Base-by-base conservation (phyloP, 768 basidiomycete genomes). In the Piloderma croceum region DNA sequence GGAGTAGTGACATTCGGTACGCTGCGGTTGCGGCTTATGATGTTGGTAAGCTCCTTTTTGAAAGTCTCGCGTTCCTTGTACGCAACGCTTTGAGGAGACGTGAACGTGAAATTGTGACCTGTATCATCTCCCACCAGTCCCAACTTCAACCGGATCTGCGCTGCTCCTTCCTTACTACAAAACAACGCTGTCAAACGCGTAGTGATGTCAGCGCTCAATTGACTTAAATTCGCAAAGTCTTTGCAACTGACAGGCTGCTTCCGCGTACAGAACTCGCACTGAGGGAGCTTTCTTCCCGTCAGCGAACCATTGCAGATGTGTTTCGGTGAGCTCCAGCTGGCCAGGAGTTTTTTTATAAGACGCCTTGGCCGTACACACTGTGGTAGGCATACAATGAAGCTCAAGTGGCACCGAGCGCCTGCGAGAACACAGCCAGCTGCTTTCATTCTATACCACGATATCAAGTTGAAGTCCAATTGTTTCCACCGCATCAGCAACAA, bases 271-370 rank as follows among this genome's bases (percentile, higher is more conserved):
- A 17, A 90, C 74, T 54, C 74, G 74, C 23, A 88, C 76, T 7
- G 79, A 71, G 5, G 83, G 75, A 1, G 69, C 69, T 33, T 72
- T 71, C 61, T 78, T 79, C 46, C 81, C 79, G 47, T 83, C 78
- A 56, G 83, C 81, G 1, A 79, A 79, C 89, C 90, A 93, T 69
- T 79, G 77, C 3, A 93, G 71, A 52, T 80, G 76, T 5, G 70
- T 67, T 53, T 77, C 73, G 10, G 79, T 86, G 54, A 93, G 79
- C 54, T 86, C 75, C 46, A 93, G 76, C 44, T 76, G 64, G 45
- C 90, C 90, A 12, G 73, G 59, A 37, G 73, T 61, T 69, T 92
- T 93, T 67, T 92, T 92, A 79, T 83, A 92, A 45, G 80, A 77
- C 49, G 83, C 83, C 63, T 77, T 80, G 41, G 84, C 86, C 56